Evolutionary conservation across 208 protist species (phyloP), one percentile per base, ranked within the genome.

Genomic region (Trypanosoma brucei): DNA sequence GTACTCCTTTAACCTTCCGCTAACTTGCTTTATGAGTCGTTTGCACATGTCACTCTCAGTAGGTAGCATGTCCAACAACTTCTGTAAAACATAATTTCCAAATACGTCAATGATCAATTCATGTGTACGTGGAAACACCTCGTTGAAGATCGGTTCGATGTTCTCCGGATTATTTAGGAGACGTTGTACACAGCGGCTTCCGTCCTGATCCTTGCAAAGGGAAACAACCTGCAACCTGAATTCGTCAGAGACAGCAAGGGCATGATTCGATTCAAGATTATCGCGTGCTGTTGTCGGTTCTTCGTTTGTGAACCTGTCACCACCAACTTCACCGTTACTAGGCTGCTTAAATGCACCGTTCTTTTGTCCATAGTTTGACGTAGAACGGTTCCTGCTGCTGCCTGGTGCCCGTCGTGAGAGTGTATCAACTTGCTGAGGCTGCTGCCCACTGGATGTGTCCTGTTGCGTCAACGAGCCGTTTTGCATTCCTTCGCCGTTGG

Each of bases 11-110:
- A 99, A 78, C 53, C 96, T 65, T 11, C 93, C 94, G 37, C 68
- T 66, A n/a, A 99, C 62, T 62, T 78, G 53, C 35, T 78, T 65
- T 1, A 81, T 79, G 31, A 98, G 64, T 22, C 70, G 56, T 8
- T 40, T 52, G 35, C 75, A 59, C 65, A 86, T 69, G 45, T 49
- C 48, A 53, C 69, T 58, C 9, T 58, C 70, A 22, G 38, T 40
- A 8, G 76, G 65, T 48, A 95, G 86, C 36, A 94, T 84, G 65
- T 99, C 98, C 53, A 99, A 94, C 46, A 99, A 85, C 78, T 99
- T 99, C 79, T 99, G 96, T 35, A 98, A 74, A 33, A 98, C 97
- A 76, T 98, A 99, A 75, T 99, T 98, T 34, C 97, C 98, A 88
- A 99, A 99, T 3, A 99, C 95, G 62, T 98, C 94, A 30, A 78